Base-by-base conservation (phyloP, 495 filamentous ascomycete species). In the Hypomontagnella monticulosa region DNA sequence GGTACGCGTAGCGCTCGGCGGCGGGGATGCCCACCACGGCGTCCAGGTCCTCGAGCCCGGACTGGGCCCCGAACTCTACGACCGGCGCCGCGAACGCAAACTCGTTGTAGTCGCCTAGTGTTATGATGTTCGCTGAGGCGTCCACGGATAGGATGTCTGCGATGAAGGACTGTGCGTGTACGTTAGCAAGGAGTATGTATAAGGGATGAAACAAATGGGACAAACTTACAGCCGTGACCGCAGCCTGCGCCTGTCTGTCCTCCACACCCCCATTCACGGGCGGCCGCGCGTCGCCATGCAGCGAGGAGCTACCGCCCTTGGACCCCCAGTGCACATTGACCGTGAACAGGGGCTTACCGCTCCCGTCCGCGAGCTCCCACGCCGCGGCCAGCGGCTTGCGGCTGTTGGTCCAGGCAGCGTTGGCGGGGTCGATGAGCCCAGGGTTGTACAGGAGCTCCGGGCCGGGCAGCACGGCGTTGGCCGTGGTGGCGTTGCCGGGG, bases 21-120 rank as follows among this genome's bases (percentile, higher is more conserved):
- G 69, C 48, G 10, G 75, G 71, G 5, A 81, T 78, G 0, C 73
- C 73, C 2, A 67, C 74, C 12, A 80, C 81, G 8, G 76, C 83
- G 58, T 89, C 87, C 4, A 88, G 63, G 46, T 88, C 84, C n/a
- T 63, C 60, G 32, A 88, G 74, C 2, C 74, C 73, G 0, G 81
- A 83, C 5, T 77, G 58, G 0, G 38, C 10, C 4, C 64, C 61
- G 61, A 87, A 86, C 0, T 70, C 73, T 33, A 74, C 62, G 67
- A 87, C 67, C 0, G 86, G 85, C 69, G 69, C 36, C 9, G 82
- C 84, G 61, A 84, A 86, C 0, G 79, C 60, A 64, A 86, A 89
- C 74, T 89, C 87, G 78, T 89, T 88, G 71, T 84, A 89, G 67
- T 89, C 86, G 9, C 87, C 87, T 0, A 81, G 76, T 0, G 78